Evolutionary conservation across 495 filamentous ascomycete species (phyloP).

Genomic region (Apodospora peruviana): DNA sequence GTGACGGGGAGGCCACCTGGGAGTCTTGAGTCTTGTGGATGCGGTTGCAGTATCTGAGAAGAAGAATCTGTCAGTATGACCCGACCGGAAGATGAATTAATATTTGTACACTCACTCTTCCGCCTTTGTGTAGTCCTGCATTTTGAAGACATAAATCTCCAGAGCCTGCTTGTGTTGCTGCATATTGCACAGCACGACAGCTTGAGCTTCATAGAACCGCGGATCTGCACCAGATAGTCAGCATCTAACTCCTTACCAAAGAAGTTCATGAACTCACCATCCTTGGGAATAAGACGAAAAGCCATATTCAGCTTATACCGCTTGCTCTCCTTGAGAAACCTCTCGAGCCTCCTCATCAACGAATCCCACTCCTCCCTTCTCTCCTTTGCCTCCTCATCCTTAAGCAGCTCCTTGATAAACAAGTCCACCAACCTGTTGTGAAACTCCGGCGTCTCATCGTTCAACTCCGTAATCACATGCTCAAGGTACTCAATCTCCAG

Average conservation of each 20-base stretch:
- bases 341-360: slow-evolving; percentile 60
- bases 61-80: not conserved
- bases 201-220: slow-evolving; percentile 82
- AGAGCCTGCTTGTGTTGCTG: slow-evolving; percentile 89
- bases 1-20: slow-evolving; percentile 24
- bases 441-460: slow-evolving; percentile 77
- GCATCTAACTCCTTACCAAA: not conserved
- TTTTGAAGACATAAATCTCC: slow-evolving; percentile 93
- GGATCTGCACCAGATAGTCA: slow-evolving; percentile 50
- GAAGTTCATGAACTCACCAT: slow-evolving; percentile 50
- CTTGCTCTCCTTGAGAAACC: slow-evolving; percentile 67
- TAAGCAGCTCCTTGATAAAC: slow-evolving; percentile 62
- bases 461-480: slow-evolving; percentile 82
- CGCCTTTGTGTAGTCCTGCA: slow-evolving; percentile 79
- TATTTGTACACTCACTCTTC: slow-evolving; percentile 63
- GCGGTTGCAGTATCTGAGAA: slow-evolving; percentile 76
- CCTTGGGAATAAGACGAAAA: slow-evolving; percentile 66
- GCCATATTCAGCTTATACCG: slow-evolving; percentile 77
- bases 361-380: slow-evolving; percentile 45
- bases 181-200: slow-evolving; percentile 92
- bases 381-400: slow-evolving; percentile 28
- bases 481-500: slow-evolving; percentile 84
- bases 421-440: slow-evolving; percentile 77
- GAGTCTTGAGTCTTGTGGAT: slow-evolving; percentile 59
- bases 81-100: not conserved